phyloP scores from a whole-genome alignment of 352 stramenopile genomes.

The Aphanomyces cochlioides region DNA sequence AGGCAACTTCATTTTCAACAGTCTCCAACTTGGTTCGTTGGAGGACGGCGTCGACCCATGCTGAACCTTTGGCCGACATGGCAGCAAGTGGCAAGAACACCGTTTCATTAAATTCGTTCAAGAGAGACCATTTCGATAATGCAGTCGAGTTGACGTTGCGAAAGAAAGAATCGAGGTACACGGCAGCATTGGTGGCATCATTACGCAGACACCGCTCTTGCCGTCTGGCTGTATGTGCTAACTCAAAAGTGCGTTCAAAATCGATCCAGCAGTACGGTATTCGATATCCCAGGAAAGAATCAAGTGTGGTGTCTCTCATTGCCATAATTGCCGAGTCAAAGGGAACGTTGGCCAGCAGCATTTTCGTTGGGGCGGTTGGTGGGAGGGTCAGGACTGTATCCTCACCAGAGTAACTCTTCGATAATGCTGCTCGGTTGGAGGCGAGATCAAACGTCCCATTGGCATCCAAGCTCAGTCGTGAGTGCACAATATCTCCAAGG shows the following conservation, averaged over 20 bases:
- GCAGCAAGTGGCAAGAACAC: neutral
- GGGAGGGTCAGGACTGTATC: slow-evolving; percentile 10
- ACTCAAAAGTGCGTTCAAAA: neutral
- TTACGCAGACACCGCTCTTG: slow-evolving; percentile 6
- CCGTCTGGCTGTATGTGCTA: slow-evolving; percentile 9
- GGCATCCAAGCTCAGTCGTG: neutral
- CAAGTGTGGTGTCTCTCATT: neutral
- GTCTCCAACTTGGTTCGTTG: neutral
- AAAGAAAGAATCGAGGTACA: slow-evolving; percentile 21
- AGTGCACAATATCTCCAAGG: slow-evolving; percentile 10
- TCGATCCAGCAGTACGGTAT: slow-evolving; percentile 22
- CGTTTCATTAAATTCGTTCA: neutral
- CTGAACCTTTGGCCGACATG: neutral
- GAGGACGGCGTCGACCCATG: neutral
- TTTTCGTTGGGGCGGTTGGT: neutral
- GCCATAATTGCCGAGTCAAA: neutral
- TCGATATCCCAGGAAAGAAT: neutral
- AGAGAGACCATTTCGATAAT: neutral
- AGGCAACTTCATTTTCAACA: neutral
- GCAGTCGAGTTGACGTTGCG: neutral
- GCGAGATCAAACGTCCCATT: neutral
- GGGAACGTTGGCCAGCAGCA: slow-evolving; percentile 2
- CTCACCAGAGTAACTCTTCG: neutral
- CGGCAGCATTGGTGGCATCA: slow-evolving; percentile 8
- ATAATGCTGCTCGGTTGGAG: neutral